Evolutionary conservation across 352 stramenopile genomes (phyloP).

Genomic region (Pythium utonaiense): DNA sequence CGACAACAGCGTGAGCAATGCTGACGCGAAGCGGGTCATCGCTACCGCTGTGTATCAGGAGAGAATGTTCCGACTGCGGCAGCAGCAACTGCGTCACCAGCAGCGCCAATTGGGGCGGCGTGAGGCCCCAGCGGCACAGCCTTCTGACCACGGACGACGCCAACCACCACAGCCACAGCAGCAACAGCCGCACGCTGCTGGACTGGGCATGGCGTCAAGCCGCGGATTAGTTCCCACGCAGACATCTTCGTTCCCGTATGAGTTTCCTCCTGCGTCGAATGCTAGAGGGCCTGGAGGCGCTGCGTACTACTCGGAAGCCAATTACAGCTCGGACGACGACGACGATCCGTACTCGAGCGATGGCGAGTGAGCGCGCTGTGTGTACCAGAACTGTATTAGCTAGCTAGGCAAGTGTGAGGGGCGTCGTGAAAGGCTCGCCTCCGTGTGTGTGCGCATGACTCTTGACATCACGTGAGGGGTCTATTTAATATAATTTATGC

Average conservation of each 20-base stretch:
- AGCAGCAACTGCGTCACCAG: conserved; percentile 40
- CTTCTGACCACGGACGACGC: neutral
- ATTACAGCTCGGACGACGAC: conserved; percentile 22
- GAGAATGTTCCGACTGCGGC: conserved; percentile 55
- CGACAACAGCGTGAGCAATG: conserved; percentile 78
- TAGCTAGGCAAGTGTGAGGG: neutral
- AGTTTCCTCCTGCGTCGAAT: conserved; percentile 9
- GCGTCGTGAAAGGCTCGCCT: neutral
- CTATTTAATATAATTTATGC: conserved; percentile 36
- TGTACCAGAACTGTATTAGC: neutral
- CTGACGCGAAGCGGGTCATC: conserved; percentile 70
- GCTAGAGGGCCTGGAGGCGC: neutral
- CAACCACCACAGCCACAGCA: neutral
- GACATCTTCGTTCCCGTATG: conserved; percentile 20
- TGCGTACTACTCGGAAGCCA: conserved; percentile 11
- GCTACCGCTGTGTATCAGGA: conserved; percentile 74
- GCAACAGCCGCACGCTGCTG: neutral
- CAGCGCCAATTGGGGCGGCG: conserved; percentile 5
- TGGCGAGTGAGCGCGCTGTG: conserved; percentile 10
- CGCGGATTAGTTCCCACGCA: neutral
- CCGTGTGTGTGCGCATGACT: neutral
- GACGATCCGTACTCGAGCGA: conserved; percentile 25
- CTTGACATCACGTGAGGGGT: neutral
- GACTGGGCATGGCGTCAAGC: neutral
- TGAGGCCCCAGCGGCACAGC: neutral